phyloP scores from a whole-genome alignment of 2,329 filamentous ascomycete species.

The Aureobasidium sp. region DNA sequence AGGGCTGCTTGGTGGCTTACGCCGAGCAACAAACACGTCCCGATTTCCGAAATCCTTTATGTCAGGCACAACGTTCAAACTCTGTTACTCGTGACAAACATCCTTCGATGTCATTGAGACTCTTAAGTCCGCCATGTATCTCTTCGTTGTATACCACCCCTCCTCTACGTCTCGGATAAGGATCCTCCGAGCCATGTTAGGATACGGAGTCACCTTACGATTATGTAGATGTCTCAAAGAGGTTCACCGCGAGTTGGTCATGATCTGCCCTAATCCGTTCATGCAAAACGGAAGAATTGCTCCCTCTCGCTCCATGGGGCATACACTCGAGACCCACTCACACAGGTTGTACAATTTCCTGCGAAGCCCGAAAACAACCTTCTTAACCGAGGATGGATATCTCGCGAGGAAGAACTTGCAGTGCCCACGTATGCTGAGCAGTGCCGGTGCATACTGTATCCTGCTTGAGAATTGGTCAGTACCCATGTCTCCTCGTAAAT shows the following conservation, averaged over 20 bases:
- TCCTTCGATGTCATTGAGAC: not conserved
- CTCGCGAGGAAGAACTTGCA: not conserved
- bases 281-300: conserved; percentile 6
- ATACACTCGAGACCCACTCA: not conserved
- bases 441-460: not conserved
- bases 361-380: not conserved
- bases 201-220: not conserved
- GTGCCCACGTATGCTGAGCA: not conserved
- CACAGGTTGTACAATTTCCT: conserved; percentile 1
- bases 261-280: not conserved
- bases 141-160: not conserved
- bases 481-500: not conserved
- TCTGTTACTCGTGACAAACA: not conserved
- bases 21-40: not conserved
- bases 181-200: not conserved
- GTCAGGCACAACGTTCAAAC: not conserved
- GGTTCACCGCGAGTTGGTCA: not conserved
- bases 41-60: not conserved
- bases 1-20: conserved; percentile 7
- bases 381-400: not conserved
- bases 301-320: not conserved
- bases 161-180: not conserved
- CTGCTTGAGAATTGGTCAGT: not conserved
- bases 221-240: not conserved
- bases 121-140: not conserved